Conservation (phyloP, 208 protist genomes). For the Crithidia fasciculata region DNA sequence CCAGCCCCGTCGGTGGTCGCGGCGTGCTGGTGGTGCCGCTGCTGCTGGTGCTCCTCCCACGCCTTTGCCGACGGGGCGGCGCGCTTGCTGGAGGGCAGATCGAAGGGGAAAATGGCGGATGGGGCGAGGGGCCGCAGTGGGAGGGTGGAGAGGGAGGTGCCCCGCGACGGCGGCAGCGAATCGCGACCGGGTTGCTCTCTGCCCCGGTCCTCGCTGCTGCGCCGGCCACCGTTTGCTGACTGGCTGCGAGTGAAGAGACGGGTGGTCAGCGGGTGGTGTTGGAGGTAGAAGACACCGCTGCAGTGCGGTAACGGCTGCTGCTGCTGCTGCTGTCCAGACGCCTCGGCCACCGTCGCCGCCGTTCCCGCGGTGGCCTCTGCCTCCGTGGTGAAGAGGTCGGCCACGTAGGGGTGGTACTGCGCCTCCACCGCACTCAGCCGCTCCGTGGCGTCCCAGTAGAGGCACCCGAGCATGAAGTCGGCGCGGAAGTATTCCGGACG, state of each 20-base stretch:
- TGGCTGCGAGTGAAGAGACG: slow-evolving; percentile 8
- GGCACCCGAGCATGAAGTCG: slow-evolving; percentile 65
- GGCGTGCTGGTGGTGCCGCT: slow-evolving; percentile 5
- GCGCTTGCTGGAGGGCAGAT: slow-evolving; percentile 30
- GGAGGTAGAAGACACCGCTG: slow-evolving; percentile 49
- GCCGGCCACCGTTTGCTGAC: not conserved
- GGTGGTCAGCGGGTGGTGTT: slow-evolving; percentile 42
- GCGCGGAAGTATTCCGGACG: slow-evolving; percentile 22
- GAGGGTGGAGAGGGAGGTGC: not conserved
- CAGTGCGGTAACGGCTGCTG: slow-evolving; percentile 10
- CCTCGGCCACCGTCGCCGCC: not conserved
- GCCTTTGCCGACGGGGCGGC: slow-evolving; percentile 22
- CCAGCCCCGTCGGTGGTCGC: not conserved
- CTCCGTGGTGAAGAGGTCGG: slow-evolving; percentile 12
- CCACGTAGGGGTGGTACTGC: slow-evolving; percentile 58
- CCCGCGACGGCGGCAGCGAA: not conserved
- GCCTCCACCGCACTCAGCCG: slow-evolving; percentile 67
- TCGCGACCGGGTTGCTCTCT: not conserved
- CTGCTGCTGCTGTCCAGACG: not conserved
- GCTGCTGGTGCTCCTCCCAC: slow-evolving; percentile 36
- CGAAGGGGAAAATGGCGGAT: slow-evolving; percentile 24
- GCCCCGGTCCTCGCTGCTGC: not conserved
- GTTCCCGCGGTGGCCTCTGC: not conserved
- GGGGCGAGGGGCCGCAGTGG: slow-evolving; percentile 11
- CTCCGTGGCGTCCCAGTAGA: slow-evolving; percentile 59